Percentiles rank a stretch among this genome's conserved stretches.
These are phyloP conservation scores for Hypoxylon lenormandii DNA, from an alignment of 495 filamentous ascomycete genomes.

Conservation along the genomic window DNA sequence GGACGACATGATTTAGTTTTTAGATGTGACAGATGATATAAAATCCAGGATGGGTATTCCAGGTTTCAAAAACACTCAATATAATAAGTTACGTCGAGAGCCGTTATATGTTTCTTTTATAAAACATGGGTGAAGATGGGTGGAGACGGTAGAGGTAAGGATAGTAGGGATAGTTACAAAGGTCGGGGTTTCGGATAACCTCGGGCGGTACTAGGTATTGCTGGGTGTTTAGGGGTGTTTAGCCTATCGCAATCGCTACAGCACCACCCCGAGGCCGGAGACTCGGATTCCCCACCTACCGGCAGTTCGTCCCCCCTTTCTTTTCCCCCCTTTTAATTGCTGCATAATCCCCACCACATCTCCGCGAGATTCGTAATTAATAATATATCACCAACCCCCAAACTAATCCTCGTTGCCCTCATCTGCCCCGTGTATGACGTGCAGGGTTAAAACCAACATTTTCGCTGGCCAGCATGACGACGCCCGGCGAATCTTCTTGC, in stretches of 20 bases:
- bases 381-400: conserved; percentile 32
- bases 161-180: background rate
- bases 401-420: conserved; percentile 13
- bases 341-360: conserved; percentile 15
- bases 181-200: conserved; percentile 45
- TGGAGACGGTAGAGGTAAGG: no score
- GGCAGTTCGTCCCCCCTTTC: conserved; percentile 39
- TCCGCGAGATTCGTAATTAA: conserved; percentile 26
- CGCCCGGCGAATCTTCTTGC: background rate
- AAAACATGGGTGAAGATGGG: background rate
- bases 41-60: background rate
- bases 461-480: background rate
- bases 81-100: conserved; percentile 8
- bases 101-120: conserved; percentile 21
- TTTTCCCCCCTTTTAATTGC: conserved; percentile 4
- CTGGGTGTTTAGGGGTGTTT: no score
- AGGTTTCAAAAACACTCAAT: conserved; percentile 11
- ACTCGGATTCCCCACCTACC: conserved; percentile 37
- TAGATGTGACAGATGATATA: background rate
- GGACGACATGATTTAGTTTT: conserved; percentile 30
- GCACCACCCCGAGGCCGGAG: conserved; percentile 42
- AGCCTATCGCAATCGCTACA: conserved; percentile 38
- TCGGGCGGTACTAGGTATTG: conserved; percentile 30
- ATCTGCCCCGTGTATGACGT: conserved; percentile 14
- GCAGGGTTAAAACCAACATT: conserved; percentile 3